These are phyloP conservation scores for Mercurialis annua DNA, from an alignment of 345 rosid genomes.

Conservation along the genomic window DNA sequence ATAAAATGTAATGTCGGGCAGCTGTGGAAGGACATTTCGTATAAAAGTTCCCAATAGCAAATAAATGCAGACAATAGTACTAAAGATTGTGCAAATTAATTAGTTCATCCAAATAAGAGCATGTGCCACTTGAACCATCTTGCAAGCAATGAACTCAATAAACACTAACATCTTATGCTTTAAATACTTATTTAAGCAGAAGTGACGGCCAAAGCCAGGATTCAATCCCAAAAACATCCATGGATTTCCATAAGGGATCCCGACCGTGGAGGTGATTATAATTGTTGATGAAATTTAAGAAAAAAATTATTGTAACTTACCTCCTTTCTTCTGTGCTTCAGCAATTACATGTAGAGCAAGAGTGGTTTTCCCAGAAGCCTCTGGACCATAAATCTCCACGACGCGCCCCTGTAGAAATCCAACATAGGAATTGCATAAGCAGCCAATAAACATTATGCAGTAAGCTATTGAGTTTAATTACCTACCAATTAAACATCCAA, in stretches of 20 bases:
- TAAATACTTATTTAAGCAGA: background rate
- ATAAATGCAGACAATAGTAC: background rate
- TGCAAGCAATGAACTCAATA: background rate
- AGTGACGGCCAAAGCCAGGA: background rate
- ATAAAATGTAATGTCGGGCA: background rate
- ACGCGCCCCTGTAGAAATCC: conserved; percentile 74
- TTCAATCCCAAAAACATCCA: background rate
- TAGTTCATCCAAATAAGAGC: background rate
- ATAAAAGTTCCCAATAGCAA: background rate
- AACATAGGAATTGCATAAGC: conserved; percentile 19
- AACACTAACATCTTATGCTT: background rate
- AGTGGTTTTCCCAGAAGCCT: conserved; percentile 99
- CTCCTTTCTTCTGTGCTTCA: conserved; percentile 98
- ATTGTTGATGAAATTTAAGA: background rate
- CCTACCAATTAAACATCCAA: background rate
- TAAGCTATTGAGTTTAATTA: background rate
- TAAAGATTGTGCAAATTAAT: background rate
- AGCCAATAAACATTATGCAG: background rate
- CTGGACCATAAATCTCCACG: conserved; percentile 96
- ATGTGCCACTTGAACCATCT: background rate
- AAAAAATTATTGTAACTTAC: conserved; percentile 28
- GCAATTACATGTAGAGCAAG: conserved; percentile 95
- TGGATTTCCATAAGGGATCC: background rate
- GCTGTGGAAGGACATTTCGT: background rate
- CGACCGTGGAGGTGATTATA: background rate